These are phyloP conservation scores for Venturia oleaginea DNA, from an alignment of 2,329 filamentous ascomycete genomes.

Conservation along the genomic window DNA sequence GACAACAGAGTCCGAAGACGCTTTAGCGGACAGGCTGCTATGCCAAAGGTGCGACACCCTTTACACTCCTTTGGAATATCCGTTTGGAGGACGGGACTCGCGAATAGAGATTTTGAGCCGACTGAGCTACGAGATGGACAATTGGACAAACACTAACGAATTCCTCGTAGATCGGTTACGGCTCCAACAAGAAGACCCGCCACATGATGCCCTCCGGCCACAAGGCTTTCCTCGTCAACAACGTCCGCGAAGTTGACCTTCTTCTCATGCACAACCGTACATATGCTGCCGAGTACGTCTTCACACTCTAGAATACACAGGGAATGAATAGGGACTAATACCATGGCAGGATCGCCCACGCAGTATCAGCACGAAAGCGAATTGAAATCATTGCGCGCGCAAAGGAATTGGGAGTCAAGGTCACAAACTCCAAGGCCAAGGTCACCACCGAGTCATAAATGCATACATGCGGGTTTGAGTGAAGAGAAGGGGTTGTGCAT, in stretches of 20 bases:
- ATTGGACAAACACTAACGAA: constrained; percentile 14
- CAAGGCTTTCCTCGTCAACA: constrained; percentile 99
- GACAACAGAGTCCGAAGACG: constrained; percentile 95
- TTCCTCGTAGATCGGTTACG: constrained; percentile 80
- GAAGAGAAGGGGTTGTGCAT: not conserved
- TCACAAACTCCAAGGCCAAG: constrained; percentile 98
- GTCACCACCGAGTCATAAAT: constrained; percentile 77
- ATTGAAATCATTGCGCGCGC: constrained; percentile 95
- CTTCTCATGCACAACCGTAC: constrained; percentile 99
- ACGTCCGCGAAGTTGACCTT: constrained; percentile 89
- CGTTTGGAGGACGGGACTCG: constrained; percentile 14
- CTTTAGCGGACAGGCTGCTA: constrained; percentile 89
- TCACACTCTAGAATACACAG: constrained; percentile 19
- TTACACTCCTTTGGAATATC: constrained; percentile 3
- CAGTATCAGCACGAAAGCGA: constrained; percentile 97
- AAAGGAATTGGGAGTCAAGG: constrained; percentile 98
- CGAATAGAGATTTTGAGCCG: not conserved
- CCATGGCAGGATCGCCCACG: constrained; percentile 74
- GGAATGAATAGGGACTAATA: constrained; percentile 28
- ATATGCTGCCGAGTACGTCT: constrained; percentile 91
- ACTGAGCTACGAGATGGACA: not conserved
- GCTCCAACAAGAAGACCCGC: constrained; percentile 98
- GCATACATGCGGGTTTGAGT: not conserved
- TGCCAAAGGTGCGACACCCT: constrained; percentile 78
- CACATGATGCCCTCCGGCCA: constrained; percentile 98